These are phyloP conservation scores for Candida sojae DNA, from an alignment of 1,139 yeast genomes.

Conservation along the genomic window DNA sequence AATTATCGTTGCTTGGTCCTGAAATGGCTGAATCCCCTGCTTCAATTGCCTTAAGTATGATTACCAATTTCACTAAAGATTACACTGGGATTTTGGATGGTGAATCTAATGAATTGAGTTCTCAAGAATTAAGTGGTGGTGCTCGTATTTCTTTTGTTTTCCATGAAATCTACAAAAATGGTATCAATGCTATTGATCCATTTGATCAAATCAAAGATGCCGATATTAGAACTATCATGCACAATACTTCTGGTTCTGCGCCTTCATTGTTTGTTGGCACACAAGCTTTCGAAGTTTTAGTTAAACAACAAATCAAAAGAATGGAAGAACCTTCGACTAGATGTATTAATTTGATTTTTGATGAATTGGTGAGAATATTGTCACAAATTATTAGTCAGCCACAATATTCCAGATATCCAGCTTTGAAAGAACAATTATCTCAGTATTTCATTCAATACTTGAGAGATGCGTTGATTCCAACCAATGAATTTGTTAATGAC, in stretches of 20 bases:
- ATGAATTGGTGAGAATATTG: conserved; percentile 88
- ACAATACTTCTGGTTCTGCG: conserved; percentile 94
- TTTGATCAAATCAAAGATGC: conserved; percentile 96
- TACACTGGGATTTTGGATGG: conserved; percentile 92
- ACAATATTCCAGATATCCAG: conserved; percentile 86
- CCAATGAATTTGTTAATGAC: conserved; percentile 82
- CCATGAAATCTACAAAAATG: conserved; percentile 94
- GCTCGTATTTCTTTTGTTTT: conserved; percentile 97
- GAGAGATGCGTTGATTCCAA: conserved; percentile 79
- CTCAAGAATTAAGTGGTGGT: conserved; percentile 90
- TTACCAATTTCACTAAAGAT: conserved; percentile 91
- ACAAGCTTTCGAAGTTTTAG: conserved; percentile 94
- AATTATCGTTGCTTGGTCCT: conserved; percentile 77
- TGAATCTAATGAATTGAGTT: conserved; percentile 84
- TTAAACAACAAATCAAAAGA: conserved; percentile 90
- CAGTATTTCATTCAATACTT: conserved; percentile 78
- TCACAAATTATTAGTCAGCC: conserved; percentile 83
- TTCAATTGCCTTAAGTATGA: conserved; percentile 84
- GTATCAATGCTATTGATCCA: conserved; percentile 91
- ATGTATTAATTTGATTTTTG: conserved; percentile 88
- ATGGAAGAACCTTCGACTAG: conserved; percentile 93
- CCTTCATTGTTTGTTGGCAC: conserved; percentile 98
- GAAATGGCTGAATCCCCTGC: conserved; percentile 86
- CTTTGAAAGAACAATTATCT: conserved; percentile 81
- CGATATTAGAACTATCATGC: conserved; percentile 96